phyloP scores from a whole-genome alignment of 352 stramenopile species.

The Pythium dissotocum region DNA sequence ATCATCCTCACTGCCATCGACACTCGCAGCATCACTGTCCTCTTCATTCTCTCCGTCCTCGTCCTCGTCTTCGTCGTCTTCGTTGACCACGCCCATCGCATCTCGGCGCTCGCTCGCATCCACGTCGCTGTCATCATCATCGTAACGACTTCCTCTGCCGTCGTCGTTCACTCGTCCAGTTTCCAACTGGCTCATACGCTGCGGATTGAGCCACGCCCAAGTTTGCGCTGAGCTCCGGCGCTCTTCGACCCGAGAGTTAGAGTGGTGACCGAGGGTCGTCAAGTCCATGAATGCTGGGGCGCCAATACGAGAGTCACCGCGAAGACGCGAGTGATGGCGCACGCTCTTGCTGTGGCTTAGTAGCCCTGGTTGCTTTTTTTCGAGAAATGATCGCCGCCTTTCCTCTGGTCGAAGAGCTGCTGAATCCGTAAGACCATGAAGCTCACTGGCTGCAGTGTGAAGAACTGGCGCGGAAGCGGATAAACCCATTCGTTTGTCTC shows the following conservation, averaged over 20 bases:
- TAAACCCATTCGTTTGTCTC: not conserved
- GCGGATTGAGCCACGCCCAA: slow-evolving; percentile 45
- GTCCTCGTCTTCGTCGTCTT: slow-evolving; percentile 10
- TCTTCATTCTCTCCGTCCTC: slow-evolving; percentile 20
- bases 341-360: slow-evolving; percentile 15
- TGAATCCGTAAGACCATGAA: not conserved
- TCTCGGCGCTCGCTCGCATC: slow-evolving; percentile 19
- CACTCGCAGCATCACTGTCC: slow-evolving; percentile 24
- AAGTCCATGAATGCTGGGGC: slow-evolving; percentile 32
- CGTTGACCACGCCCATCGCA: slow-evolving; percentile 1
- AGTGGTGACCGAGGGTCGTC: slow-evolving; percentile 45
- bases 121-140: slow-evolving; percentile 16
- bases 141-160: slow-evolving; percentile 1
- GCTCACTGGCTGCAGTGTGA: not conserved
- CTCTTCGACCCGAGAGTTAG: slow-evolving; percentile 51
- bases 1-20: slow-evolving; percentile 23
- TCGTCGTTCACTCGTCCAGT: not conserved
- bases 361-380: slow-evolving; percentile 17
- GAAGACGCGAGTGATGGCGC: slow-evolving; percentile 4
- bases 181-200: not conserved
- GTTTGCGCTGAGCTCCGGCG: slow-evolving; percentile 51
- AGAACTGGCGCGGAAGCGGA: not conserved
- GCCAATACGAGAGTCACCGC: slow-evolving; percentile 40
- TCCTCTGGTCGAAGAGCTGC: not conserved
- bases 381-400: not conserved